Base-by-base conservation (phyloP, 2,329 filamentous ascomycete species). In the Talaromyces sp. region DNA sequence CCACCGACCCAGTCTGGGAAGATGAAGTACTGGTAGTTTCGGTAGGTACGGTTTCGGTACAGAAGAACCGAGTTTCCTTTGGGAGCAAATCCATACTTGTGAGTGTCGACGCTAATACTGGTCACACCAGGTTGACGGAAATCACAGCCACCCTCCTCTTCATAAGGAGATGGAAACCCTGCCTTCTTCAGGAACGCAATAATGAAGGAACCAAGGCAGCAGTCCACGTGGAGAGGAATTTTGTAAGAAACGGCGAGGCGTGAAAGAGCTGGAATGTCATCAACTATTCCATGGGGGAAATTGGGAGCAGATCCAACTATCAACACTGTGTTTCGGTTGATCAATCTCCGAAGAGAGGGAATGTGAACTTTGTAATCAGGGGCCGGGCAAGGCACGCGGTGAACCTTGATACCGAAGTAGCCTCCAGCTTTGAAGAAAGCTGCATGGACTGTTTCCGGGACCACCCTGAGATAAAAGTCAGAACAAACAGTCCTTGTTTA, bases 41-140 rank as follows among this genome's bases (percentile, higher is more conserved):
- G 87, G 65, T 95, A 84, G 53, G 84, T 79, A 35, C 87, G 83
- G 52, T 86, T 89, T 68, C 94, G 91, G 82, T 99, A 99, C 48
- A 99, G 83, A 14, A 96, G 83, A 1, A 92, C 94, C 57, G 89
- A 94, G 82, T 96, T 99, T 66, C 94, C 94, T 80, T 99, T 99
- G 57, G 94, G 94, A 1, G 94, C 94, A 72, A 99, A 99, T 41
- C 94, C 94, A 74, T 99, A 99, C 76, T 99, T 99, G 83, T 99
- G 94, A 2, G 94, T 99, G 74, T 99, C 94, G 74, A 92, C 95
- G 66, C 88, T 92, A 75, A 99, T 97, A 74, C 89, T 93, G 3
- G 93, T 97, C 41, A 99, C 94, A 68, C 94, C 94, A 66, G 90
- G 91, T 61, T 95, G 86, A 59, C 90, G 87, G 84, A 99, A 99